phyloP scores from a whole-genome alignment of 805 yeast species.

The Starmerella tilneyi region DNA sequence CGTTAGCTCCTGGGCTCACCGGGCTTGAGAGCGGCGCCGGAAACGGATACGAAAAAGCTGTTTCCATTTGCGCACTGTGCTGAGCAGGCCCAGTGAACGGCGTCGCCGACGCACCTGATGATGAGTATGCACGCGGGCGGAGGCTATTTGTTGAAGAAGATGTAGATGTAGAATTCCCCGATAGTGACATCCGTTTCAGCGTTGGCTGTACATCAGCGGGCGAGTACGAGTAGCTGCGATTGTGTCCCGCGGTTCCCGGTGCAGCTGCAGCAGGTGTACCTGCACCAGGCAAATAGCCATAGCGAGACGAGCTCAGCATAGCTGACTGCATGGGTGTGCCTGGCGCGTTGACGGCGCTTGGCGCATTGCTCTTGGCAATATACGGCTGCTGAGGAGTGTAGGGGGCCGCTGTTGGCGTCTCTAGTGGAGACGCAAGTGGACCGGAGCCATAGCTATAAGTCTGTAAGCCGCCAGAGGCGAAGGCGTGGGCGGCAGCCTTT shows the following conservation, averaged over 20 bases:
- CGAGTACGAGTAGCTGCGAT: constrained; percentile 19
- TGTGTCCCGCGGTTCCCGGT: constrained; percentile 6
- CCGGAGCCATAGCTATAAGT: constrained; percentile 1
- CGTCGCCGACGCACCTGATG: background rate
- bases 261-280: background rate
- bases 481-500: background rate
- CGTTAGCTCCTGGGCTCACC: constrained; percentile 13
- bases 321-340: background rate
- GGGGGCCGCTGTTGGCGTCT: constrained; percentile 2
- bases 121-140: constrained; percentile 19
- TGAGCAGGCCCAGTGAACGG: background rate
- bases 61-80: background rate
- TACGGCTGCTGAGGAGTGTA: constrained; percentile 3
- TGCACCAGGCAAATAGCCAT: background rate
- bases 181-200: constrained; percentile 11
- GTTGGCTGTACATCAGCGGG: constrained; percentile 8
- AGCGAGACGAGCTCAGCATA: constrained; percentile 1
- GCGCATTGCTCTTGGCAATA: background rate
- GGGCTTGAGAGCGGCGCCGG: constrained; percentile 24
- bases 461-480: background rate
- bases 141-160: background rate
- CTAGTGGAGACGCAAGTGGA: constrained; percentile 2
- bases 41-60: constrained; percentile 9
- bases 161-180: background rate
- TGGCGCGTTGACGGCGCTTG: background rate